These are phyloP conservation scores for Porcisia hertigi DNA, from an alignment of 208 protist genomes.

Conservation along the genomic window DNA sequence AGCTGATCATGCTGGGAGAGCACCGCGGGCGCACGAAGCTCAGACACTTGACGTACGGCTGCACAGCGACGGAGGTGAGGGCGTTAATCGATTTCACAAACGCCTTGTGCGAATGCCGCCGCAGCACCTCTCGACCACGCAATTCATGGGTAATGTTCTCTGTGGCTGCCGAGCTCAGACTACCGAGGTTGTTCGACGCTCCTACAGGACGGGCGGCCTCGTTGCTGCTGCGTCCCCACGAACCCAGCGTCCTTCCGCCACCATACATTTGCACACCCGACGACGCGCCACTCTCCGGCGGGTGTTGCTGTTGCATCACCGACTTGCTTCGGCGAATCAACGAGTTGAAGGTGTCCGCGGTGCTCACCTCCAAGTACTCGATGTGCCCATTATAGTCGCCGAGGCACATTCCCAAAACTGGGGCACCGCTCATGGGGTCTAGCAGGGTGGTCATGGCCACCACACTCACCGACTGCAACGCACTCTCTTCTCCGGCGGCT, in stretches of 20 bases:
- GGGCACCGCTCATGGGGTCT: constrained; percentile 67
- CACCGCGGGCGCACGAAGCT: constrained; percentile 59
- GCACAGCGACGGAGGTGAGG: constrained; percentile 78
- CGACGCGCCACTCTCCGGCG: constrained; percentile 7
- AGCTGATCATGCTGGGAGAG: constrained; percentile 83
- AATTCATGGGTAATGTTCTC: constrained; percentile 54
- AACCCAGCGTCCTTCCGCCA: constrained; percentile 15
- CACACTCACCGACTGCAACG: constrained; percentile 54
- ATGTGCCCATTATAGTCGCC: constrained; percentile 85
- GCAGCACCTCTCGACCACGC: constrained; percentile 61
- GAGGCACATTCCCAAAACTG: constrained; percentile 69
- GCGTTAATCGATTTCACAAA: constrained; percentile 85
- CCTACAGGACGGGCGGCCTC: constrained; percentile 25
- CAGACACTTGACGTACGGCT: constrained; percentile 76
- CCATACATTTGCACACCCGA: constrained; percentile 11
- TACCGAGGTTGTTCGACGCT: constrained; percentile 28
- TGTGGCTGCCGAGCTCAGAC: constrained; percentile 42
- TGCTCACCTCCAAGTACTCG: constrained; percentile 79
- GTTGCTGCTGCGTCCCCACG: constrained; percentile 22
- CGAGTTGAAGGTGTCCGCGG: constrained; percentile 39
- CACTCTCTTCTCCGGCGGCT: constrained; percentile 34
- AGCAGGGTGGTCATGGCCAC: constrained; percentile 74
- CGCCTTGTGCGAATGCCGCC: constrained; percentile 82
- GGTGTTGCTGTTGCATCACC: constrained; percentile 27
- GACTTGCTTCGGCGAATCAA: constrained; percentile 50